Percentiles rank a stretch among this genome's conserved stretches.
Evolutionary conservation across 2,329 filamentous ascomycete genomes (phyloP).

Genomic region (Xylariales sp.): DNA sequence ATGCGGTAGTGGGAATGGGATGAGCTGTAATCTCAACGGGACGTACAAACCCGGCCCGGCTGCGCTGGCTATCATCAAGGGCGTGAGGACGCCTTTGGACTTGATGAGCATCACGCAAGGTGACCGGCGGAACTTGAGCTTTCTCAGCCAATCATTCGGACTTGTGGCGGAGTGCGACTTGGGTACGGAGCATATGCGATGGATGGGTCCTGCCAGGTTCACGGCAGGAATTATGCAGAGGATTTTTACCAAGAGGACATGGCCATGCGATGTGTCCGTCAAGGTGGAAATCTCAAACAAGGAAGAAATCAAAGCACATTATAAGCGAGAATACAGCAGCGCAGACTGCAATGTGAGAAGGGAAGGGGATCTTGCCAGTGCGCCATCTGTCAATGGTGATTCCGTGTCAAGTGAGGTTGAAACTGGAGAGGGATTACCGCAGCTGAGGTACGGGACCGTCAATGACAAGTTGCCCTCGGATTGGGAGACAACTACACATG

Average conservation of each 20-base stretch:
- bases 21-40: constrained; percentile 85
- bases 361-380: constrained; percentile 17
- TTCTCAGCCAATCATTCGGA: constrained; percentile 84
- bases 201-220: constrained; percentile 87
- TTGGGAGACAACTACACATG: constrained; percentile 70
- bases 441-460: constrained; percentile 73
- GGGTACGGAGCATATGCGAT: constrained; percentile 83
- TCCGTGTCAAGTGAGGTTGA: constrained; percentile 16
- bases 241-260: constrained; percentile 69
- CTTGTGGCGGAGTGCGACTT: constrained; percentile 88
- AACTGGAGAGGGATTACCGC: constrained; percentile 58
- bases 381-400: constrained; percentile 15
- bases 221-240: constrained; percentile 78
- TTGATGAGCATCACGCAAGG: constrained; percentile 85
- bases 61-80: constrained; percentile 82
- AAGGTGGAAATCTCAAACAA: constrained; percentile 80
- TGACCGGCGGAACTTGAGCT: constrained; percentile 68
- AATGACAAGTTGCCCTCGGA: constrained; percentile 69
- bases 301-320: constrained; percentile 66
- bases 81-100: constrained; percentile 77
- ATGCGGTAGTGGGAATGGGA: constrained; percentile 89
- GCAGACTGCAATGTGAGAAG: constrained; percentile 20
- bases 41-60: constrained; percentile 71
- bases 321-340: constrained; percentile 42
- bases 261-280: constrained; percentile 84